Base-by-base conservation (phyloP, 73 alveolate species). In the Paramecium sexaurelia region DNA sequence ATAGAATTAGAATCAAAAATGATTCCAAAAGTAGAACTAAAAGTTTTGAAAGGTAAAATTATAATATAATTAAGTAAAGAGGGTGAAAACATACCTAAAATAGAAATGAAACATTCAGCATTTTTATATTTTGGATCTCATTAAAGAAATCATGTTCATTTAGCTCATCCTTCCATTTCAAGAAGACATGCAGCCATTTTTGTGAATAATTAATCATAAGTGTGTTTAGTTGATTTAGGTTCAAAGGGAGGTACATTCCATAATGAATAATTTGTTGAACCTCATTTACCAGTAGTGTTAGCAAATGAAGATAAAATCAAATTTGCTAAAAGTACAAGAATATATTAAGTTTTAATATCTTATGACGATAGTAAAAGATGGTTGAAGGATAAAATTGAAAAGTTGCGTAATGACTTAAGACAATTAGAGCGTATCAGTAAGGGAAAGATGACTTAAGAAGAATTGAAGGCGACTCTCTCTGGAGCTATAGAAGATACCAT, bases 151-250 rank as follows among this genome's bases (percentile, higher is more conserved):
- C 94, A 93, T 57, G 94, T 96, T 13, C 86, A 94, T 5, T 71
- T 96, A 26, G 91, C 85, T n/a, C 97, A 96, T 92, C 97, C 96
- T 9, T 87, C 97, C 7, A 85, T 96, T 55, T 96, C 98, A 8
- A 88, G 98, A 41, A 83, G 85, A 11, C 98, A 96, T 78, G 96
- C 98, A 10, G 95, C 95, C n/a, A 47, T 96, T 11, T 47, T 94
- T n/a, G 85, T 93, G 11, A 96, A 94, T 35, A 40, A 92, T 43
- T 93, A 69, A 15, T 69, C 75, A 55, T 89, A 94, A 22, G 96
- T 94, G 13, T 68, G 87, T 22, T 43, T 96, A 39, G 92, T 94
- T 20, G 98, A 96, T 86, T 82, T 93, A 75, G 95, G 92, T 69
- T 94, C 97, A 10, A 94, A 94, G 78, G 97, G 96, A 27, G 96